A percentile compares a stretch with the other conserved stretches of the same genome.
phyloP scores from a whole-genome alignment of 2,329 filamentous ascomycete species.

The Penicillium aurantiogriseum region DNA sequence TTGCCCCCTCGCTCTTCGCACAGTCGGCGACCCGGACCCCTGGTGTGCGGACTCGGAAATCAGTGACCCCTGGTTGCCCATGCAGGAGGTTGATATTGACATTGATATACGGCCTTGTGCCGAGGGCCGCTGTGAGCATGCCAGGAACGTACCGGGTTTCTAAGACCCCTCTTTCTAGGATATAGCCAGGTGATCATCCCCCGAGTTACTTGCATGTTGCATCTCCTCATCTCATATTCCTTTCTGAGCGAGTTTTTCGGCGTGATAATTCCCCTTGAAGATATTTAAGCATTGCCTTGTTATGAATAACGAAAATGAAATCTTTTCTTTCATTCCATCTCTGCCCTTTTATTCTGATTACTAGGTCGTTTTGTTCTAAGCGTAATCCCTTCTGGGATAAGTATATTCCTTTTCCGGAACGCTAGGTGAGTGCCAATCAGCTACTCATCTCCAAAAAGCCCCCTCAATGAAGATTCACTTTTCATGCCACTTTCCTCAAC shows the following conservation, averaged over 20 bases:
- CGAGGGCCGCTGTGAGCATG: constrained; percentile 35
- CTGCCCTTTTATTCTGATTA: neutral
- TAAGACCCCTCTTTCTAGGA: neutral
- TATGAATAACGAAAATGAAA: neutral
- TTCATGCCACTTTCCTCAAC: neutral
- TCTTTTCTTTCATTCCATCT: neutral
- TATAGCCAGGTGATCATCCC: neutral
- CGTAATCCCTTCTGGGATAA: neutral
- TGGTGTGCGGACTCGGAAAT: constrained; percentile 15
- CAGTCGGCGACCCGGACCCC: constrained; percentile 20
- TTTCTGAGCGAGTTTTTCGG: neutral
- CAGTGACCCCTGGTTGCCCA: constrained; percentile 39
- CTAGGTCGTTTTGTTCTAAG: neutral
- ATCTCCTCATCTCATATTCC: neutral
- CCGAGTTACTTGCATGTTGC: neutral
- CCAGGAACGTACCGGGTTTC: neutral
- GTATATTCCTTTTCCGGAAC: neutral
- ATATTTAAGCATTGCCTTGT: neutral
- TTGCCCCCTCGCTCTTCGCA: constrained; percentile 11
- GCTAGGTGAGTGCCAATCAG: neutral
- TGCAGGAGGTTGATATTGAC: constrained; percentile 49
- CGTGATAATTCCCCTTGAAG: neutral
- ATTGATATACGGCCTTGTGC: constrained; percentile 46
- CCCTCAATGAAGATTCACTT: neutral
- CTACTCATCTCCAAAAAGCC: neutral